These are phyloP conservation scores for Xylaria intraflava DNA, from an alignment of 495 filamentous ascomycete genomes.

Conservation along the genomic window DNA sequence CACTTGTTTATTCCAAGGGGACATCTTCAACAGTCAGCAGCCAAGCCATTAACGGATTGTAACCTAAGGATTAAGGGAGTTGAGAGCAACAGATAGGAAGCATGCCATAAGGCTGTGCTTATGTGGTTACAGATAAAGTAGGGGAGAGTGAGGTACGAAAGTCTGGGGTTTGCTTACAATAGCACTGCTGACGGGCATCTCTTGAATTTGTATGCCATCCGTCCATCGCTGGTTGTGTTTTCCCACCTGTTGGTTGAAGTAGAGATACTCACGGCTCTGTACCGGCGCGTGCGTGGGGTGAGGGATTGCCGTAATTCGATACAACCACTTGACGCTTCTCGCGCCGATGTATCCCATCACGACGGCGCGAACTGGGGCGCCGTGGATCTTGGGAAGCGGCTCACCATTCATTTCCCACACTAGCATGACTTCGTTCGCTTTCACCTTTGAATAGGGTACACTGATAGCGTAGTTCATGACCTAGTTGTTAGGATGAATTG, in stretches of 20 bases:
- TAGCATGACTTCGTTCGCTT: slow-evolving; percentile 57
- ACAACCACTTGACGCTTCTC: slow-evolving; percentile 52
- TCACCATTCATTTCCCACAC: slow-evolving; percentile 68
- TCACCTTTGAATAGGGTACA: slow-evolving; percentile 60
- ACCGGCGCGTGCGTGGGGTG: slow-evolving; percentile 37
- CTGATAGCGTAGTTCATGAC: slow-evolving; percentile 55
- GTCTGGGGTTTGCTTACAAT: slow-evolving; percentile 25
- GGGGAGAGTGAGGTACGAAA: not conserved
- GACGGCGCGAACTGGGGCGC: slow-evolving; percentile 55
- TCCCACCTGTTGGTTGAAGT: slow-evolving; percentile 53
- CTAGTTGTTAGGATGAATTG: not conserved
- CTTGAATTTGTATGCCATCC: slow-evolving; percentile 55
- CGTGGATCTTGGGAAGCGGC: slow-evolving; percentile 59
- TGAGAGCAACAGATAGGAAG: not conserved
- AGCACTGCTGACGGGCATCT: slow-evolving; percentile 56
- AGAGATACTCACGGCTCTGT: slow-evolving; percentile 51
- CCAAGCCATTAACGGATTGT: not conserved
- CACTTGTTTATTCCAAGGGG: slow-evolving; percentile 44
- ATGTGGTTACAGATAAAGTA: no score
- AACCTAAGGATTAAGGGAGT: not conserved
- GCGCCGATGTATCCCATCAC: slow-evolving; percentile 60
- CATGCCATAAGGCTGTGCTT: no score
- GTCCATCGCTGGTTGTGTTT: slow-evolving; percentile 51
- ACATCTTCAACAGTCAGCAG: slow-evolving; percentile 26
- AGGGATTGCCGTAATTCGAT: slow-evolving; percentile 44